Evolutionary conservation across 208 protist genomes (phyloP), one percentile per base, ranked within the genome.

Genomic region (Leishmania mexicana): DNA sequence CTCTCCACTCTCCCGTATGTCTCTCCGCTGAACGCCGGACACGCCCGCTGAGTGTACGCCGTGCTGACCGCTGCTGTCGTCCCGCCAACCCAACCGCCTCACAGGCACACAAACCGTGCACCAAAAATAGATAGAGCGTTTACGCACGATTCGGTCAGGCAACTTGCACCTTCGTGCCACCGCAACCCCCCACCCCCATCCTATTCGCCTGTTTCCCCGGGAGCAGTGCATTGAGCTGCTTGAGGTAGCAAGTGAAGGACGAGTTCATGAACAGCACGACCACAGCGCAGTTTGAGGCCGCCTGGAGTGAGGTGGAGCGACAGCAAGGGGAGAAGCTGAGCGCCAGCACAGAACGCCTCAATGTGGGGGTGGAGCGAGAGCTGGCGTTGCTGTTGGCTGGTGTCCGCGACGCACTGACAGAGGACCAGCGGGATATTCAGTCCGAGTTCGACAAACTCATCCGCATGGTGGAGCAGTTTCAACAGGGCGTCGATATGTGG

Each of bases 401-500:
- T 17, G 90, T 93, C 58, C 78, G 85, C 19, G 76, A 81, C 21
- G 77, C 85, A 17, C 81, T 96, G 24, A 81, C 80, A 17, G 87
- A 92, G 60, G 92, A 91, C 42, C 85, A 95, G 58, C 86, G 85
- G 38, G 88, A 89, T 64, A 79, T 97, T 68, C 87, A 93, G 79
- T 65, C 71, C 35, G 87, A 94, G n/a, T 83, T 95, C 42, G 89
- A 94, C 67, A 84, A 88, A 58, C 83, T 97, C 5, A 83, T 91
- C 60, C 81, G 79, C 49, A 94, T 94, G 86, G 86, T 91, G 31
- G 78, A 92, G 35, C 89, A 95, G 80, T 96, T 95, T 54, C 85
- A 90, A 40, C 85, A 92, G 19, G 93, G 90, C 21, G 90, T 97
- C 40, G 89, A 95, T 21, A 78, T 94, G 81, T 97, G 94, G 93